Base-by-base conservation (phyloP, 164 flowering plant species). In the Saururus chinensis region DNA sequence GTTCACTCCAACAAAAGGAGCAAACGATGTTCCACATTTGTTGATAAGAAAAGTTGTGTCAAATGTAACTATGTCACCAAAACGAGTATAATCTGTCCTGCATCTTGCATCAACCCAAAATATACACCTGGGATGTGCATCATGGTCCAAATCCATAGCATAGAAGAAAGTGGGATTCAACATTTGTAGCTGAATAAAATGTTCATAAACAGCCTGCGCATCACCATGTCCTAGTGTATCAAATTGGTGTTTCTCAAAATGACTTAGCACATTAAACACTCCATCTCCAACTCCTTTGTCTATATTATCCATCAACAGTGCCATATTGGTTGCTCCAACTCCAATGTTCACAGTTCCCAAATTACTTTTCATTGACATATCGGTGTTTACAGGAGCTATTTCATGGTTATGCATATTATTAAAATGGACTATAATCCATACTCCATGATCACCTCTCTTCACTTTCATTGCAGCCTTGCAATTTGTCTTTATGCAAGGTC, bases 21-120 rank as follows among this genome's bases (percentile, higher is more conserved):
- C 67, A 42, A 64, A 64, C 11, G 67, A 41, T 40, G 23, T 45
- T 14, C 25, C 24, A 57, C 57, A 64, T 19, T 54, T 30, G 45
- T 45, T 64, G 40, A 7, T 64, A 42, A 21, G n/a, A 49, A 56
- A 64, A 12, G 67, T 41, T 9, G 67, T 64, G 37, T 64, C 67
- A 42, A 64, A 42, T 16, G 17, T 21, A 24, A 64, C 49, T 10
- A 64, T 60, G 48, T 56, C 67, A 24, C 60, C 53, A 45, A 64
- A 64, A 25, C 42, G 48, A 13, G 56, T 16, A 37, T 64, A 64
- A 41, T 23, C 40, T 49, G 20, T 14, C 19, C 60, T 56, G 16
- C 41, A 48, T 19, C 21, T 42, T 14, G 67, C 14, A 48, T 64
- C 60, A 23, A 48, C 53, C 67, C 67, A 64, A 42, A 64, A 57